Evolutionary conservation across 2,329 filamentous ascomycete species (phyloP).

Genomic region (Botrytis pseudocinerea): DNA sequence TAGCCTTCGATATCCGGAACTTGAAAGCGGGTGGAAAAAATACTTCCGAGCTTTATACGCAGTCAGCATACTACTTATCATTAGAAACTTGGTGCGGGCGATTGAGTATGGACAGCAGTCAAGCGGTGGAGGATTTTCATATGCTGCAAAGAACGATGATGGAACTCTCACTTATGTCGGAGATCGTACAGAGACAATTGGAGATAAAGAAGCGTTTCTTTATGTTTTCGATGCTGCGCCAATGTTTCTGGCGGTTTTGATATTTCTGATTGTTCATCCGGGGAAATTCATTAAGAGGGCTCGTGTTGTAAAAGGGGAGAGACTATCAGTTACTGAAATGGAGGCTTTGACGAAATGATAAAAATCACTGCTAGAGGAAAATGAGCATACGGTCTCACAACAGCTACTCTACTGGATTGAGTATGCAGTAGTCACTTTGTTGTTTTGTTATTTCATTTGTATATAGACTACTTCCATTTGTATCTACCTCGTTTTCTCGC

Average conservation of each 20-base stretch:
- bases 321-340: not conserved
- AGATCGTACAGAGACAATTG: not conserved
- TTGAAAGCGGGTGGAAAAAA: not conserved
- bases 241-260: not conserved
- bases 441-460: not conserved
- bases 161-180: not conserved
- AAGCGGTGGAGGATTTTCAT: not conserved
- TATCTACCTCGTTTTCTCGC: not conserved
- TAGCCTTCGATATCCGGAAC: not conserved
- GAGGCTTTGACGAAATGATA: not conserved
- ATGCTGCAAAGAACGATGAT: not conserved
- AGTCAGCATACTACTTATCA: not conserved
- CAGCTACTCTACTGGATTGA: not conserved
- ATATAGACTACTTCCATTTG: not conserved
- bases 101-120: not conserved
- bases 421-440: not conserved
- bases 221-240: not conserved
- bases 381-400: not conserved
- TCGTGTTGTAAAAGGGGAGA: not conserved
- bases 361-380: not conserved
- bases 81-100: constrained; percentile 2
- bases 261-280: constrained; percentile 8
- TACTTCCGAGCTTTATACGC: constrained; percentile 7
- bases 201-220: not conserved
- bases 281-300: constrained; percentile 2